Evolutionary conservation across 1,284 basidiomycete species (phyloP).

Genomic region (Sporisorium reilianum): DNA sequence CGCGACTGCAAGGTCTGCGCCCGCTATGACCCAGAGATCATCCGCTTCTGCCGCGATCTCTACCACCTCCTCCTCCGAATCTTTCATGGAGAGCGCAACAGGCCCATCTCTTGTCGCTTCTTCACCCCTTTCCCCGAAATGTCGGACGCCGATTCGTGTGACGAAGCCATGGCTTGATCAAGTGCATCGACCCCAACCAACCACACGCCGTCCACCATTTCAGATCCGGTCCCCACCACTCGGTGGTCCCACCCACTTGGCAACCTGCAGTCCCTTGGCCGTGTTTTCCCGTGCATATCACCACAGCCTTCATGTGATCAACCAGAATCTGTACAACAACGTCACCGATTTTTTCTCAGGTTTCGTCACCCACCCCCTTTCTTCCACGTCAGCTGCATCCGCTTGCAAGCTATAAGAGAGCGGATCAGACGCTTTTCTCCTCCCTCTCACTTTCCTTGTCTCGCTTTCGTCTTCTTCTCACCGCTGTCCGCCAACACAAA

Average conservation of each 20-base stretch:
- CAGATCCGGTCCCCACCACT: neutral
- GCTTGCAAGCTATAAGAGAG: no score
- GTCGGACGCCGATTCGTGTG: conserved; percentile 14
- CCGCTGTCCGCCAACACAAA: neutral
- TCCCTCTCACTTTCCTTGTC: neutral
- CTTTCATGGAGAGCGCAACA: conserved; percentile 24
- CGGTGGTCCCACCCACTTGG: neutral
- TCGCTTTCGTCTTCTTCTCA: neutral
- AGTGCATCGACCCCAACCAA: neutral
- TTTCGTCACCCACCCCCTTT: neutral
- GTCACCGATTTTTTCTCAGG: no score
- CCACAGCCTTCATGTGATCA: neutral
- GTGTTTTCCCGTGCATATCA: neutral
- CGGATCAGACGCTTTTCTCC: neutral
- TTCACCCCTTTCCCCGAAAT: conserved; percentile 22
- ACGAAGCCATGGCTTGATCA: neutral
- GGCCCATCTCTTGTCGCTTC: conserved; percentile 20
- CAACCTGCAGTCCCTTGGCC: neutral
- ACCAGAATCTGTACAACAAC: no score
- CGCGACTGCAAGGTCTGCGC: conserved; percentile 28
- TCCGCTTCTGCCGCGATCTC: conserved; percentile 34
- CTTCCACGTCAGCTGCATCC: neutral
- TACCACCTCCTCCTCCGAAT: conserved; percentile 25
- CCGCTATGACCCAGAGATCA: conserved; percentile 34
- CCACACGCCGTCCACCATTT: neutral